Percentiles rank a stretch among this genome's conserved stretches.
Conservation (phyloP, 2,329 filamentous ascomycete species). For the Chaetothyriales sp. region DNA sequence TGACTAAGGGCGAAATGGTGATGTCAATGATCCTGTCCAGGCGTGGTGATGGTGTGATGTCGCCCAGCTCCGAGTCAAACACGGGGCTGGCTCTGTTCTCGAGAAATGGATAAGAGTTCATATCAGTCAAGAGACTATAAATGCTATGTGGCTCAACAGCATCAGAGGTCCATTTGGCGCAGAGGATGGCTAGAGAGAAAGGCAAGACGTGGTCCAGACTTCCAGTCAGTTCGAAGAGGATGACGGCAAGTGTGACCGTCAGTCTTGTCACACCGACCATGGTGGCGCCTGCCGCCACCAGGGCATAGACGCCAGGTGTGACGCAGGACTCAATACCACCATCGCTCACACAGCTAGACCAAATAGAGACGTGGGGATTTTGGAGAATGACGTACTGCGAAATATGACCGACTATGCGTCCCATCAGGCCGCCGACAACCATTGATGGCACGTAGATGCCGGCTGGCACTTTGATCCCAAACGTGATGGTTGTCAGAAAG, state of each 20-base stretch:
- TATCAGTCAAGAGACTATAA: constrained; percentile 78
- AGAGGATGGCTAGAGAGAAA: constrained; percentile 80
- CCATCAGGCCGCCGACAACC: constrained; percentile 90
- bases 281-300: constrained; percentile 87
- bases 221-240: constrained; percentile 89
- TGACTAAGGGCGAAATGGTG: constrained; percentile 63
- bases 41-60: constrained; percentile 66
- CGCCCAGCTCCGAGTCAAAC: constrained; percentile 75
- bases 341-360: constrained; percentile 51
- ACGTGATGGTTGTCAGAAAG: constrained; percentile 75
- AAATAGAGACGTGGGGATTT: constrained; percentile 58
- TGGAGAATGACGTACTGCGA: constrained; percentile 69
- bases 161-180: constrained; percentile 97
- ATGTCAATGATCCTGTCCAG: constrained; percentile 78
- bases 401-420: constrained; percentile 71
- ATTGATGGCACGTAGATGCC: constrained; percentile 98
- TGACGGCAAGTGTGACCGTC: constrained; percentile 86
- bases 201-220: constrained; percentile 90
- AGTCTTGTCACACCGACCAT: constrained; percentile 96
- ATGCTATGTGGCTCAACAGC: constrained; percentile 89
- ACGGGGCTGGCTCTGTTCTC: constrained; percentile 89
- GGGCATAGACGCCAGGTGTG: constrained; percentile 88
- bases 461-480: constrained; percentile 90
- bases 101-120: constrained; percentile 97
- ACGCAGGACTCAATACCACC: constrained; percentile 61